phyloP scores from a whole-genome alignment of 2,329 filamentous ascomycete species.

The Annulohypoxylon truncatum region DNA sequence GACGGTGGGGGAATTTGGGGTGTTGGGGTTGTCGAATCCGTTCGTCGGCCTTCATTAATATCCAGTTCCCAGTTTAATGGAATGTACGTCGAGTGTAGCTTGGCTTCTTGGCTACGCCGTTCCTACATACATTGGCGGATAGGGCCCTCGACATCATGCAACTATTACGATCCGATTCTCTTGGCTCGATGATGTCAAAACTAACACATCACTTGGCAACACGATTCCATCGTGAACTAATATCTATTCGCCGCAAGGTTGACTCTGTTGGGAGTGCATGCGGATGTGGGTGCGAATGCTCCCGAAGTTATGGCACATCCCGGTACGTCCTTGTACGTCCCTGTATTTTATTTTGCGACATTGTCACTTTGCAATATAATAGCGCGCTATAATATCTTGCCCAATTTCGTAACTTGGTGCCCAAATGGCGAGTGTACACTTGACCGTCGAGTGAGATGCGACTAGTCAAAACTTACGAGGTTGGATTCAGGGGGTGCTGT shows the following conservation, averaged over 20 bases:
- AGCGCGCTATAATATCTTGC: conserved; percentile 8
- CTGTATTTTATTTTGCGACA: conserved; percentile 18
- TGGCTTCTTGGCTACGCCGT: not conserved
- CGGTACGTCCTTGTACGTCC: conserved; percentile 21
- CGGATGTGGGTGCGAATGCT: conserved; percentile 17
- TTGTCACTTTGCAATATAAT: conserved; percentile 20
- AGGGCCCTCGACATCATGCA: conserved; percentile 21
- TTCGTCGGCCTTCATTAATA: conserved; percentile 12
- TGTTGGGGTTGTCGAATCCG: conserved; percentile 29
- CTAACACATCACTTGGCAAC: conserved; percentile 21
- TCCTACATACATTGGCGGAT: not conserved
- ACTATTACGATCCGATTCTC: conserved; percentile 18
- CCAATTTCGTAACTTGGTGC: conserved; percentile 37
- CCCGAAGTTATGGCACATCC: conserved; percentile 31
- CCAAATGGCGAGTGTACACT: conserved; percentile 28
- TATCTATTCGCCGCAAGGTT: conserved; percentile 6
- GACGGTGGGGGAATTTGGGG: conserved; percentile 31
- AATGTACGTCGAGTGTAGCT: not conserved
- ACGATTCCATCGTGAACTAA: conserved; percentile 15
- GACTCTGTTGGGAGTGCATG: conserved; percentile 20
- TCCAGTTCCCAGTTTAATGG: not conserved
- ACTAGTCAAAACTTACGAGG: conserved; percentile 28
- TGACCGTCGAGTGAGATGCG: conserved; percentile 21
- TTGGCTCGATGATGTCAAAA: conserved; percentile 34
- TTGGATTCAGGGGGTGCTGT: conserved; percentile 31